Base-by-base conservation (phyloP, 2,329 filamentous ascomycete species). In the Diaporthe sp. region DNA sequence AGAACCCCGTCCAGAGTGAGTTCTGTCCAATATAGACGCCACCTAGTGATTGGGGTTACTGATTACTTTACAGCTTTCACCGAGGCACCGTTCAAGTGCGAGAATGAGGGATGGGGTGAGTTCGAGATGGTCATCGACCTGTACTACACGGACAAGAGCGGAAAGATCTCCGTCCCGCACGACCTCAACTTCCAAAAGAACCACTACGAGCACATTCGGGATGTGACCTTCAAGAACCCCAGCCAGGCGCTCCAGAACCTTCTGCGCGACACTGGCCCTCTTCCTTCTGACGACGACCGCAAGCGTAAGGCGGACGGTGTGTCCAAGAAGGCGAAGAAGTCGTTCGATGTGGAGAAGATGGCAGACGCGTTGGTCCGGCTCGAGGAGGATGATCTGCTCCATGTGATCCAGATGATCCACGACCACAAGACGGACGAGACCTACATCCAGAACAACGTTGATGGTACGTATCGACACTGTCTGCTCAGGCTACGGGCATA, bases 71-170 rank as follows among this genome's bases (percentile, higher is more conserved):
- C 79, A 97, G 94, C 91, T 34, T 94, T 98, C 87, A 93, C 92
- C 82, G 93, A 94, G 78, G 91, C 95, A 0, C 97, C 97, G 0
- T 99, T 98, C 87, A 90, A 90, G 79, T 98, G 98, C 85, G 89
- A 92, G 78, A 98, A 99, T 85, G 94, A 98, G 86, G 97, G 97
- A 79, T 99, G 97, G 97, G 97, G 97, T 82, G 97, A 98, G 86
- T 99, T 99, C 84, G 97, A 98, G 83, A 96, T 99, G 92, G 89
- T 88, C 65, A 97, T 98, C 81, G 92, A 94, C 77, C 90, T 97
- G 79, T 94, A 92, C 82, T 94, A 94, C 58, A 92, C 94, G 42
- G 95, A 97, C 85, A 98, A 98, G 88, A 93, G 91, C 75, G 92
- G 93, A 75, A 96, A 98, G 82, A 91, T 95, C 81, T 88, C 90